Percentiles rank a stretch among this genome's conserved stretches.
phyloP scores from a whole-genome alignment of 2,329 filamentous ascomycete genomes.

The Botryosphaeria agaves region DNA sequence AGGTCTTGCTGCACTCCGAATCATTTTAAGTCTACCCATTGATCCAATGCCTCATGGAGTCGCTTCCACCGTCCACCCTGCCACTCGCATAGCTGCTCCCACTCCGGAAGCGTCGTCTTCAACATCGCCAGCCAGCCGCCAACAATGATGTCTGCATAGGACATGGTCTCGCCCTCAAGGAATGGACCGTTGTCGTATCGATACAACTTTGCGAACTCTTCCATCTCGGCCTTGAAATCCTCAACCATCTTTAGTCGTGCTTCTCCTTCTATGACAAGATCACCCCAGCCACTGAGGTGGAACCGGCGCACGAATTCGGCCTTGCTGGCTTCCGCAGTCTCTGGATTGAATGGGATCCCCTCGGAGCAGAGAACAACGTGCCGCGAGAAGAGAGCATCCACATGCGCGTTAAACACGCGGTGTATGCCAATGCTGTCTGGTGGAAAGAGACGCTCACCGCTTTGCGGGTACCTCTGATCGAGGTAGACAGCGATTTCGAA shows the following conservation, averaged over 20 bases:
- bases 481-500: slow-evolving; percentile 49
- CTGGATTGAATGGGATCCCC: slow-evolving; percentile 33
- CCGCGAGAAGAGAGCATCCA: slow-evolving; percentile 36
- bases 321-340: slow-evolving; percentile 24
- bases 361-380: slow-evolving; percentile 24
- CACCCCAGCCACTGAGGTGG: slow-evolving; percentile 25
- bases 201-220: slow-evolving; percentile 25
- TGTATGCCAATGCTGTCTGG: slow-evolving; percentile 12
- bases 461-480: slow-evolving; percentile 31
- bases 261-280: slow-evolving; percentile 19
- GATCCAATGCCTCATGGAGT: too few relatives aligned
- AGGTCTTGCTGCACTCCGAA: too few relatives aligned
- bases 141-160: slow-evolving; percentile 40
- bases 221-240: slow-evolving; percentile 25
- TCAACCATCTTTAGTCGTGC: slow-evolving; percentile 19
- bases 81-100: too few relatives aligned
- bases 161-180: slow-evolving; percentile 25
- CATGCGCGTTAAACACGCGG: slow-evolving; percentile 32
- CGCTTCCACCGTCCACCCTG: too few relatives aligned
- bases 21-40: too few relatives aligned
- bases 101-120: slow-evolving; percentile 18
- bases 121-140: slow-evolving; percentile 38
- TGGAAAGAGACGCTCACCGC: slow-evolving; percentile 33
- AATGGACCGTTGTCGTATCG: slow-evolving; percentile 27
- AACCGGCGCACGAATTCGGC: slow-evolving; percentile 32